Conservation (phyloP, 306 rosid genomes). For the Citrullus amarus region DNA sequence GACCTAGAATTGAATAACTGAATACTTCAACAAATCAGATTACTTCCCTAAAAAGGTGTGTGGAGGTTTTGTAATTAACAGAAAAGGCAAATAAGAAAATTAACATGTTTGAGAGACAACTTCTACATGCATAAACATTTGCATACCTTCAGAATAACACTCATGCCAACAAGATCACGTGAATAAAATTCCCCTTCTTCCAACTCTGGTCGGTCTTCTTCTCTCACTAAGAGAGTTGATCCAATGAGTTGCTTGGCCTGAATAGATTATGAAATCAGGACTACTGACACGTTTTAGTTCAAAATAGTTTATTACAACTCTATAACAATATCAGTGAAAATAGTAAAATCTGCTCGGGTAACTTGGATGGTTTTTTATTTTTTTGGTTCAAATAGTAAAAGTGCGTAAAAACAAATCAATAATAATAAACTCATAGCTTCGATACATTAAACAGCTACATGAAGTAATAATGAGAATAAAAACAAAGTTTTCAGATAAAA, state of each 20-base stretch:
- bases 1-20: not conserved
- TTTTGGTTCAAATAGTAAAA: not conserved
- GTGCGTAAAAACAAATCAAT: not conserved
- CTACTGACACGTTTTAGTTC: conserved; percentile 9
- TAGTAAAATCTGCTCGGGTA: not conserved
- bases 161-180: conserved; percentile 84
- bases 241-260: conserved; percentile 91
- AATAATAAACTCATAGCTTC: not conserved
- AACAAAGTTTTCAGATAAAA: not conserved
- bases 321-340: not conserved
- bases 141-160: conserved; percentile 70
- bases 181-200: conserved; percentile 84
- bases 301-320: not conserved
- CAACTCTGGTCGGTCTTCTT: conserved; percentile 76
- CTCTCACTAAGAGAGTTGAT: conserved; percentile 64
- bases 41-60: not conserved
- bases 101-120: not conserved
- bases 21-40: not conserved
- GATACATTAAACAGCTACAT: not conserved
- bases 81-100: not conserved
- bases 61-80: not conserved
- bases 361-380: not conserved
- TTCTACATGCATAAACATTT: not conserved
- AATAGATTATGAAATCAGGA: conserved; percentile 14
- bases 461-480: not conserved